Base-by-base conservation (phyloP, 78 protist species). In the Pelomyxa schiedti region DNA sequence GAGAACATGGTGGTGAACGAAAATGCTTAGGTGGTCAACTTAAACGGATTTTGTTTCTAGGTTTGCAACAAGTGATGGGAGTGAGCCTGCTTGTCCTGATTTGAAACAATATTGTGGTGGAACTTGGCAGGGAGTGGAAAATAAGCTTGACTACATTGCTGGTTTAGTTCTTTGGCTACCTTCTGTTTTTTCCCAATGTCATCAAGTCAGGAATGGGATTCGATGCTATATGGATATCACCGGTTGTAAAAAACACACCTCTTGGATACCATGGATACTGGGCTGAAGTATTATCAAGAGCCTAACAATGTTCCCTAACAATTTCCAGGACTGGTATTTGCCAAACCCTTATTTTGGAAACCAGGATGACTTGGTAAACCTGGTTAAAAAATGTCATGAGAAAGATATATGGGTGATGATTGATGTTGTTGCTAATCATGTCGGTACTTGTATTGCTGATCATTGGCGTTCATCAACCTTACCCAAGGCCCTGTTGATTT, bases 171-270 rank as follows among this genome's bases (percentile, higher is more conserved):
- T n/a, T n/a, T n/a, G n/a, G n/a, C n/a, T n/a, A n/a, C n/a, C n/a
- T n/a, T n/a, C n/a, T n/a, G n/a, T n/a, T n/a, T n/a, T n/a, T n/a
- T n/a, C n/a, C n/a, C n/a, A n/a, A n/a, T n/a, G n/a, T n/a, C n/a
- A n/a, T n/a, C n/a, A n/a, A n/a, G n/a, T n/a, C 0, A 28, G 86
- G 79, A 1, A n/a, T 91, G 74, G 94, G 92, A 24, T 80, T 86
- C 29, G 76, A 88, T 4, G 94, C 94, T 5, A 63, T 91, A 1
- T 91, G 91, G 92, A 83, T 89, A 42, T 63, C 87, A 8, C 91
- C 94, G 5, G 66, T 84, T 7, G 75, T 78, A 36, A 41, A 39
- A 1, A 80, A 87, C 58, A 70, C 75, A 0, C 68, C 5, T 2
- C 82, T 76, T 0, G 88, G 88, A 3, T 89, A 77, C 74, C 93